Evolutionary conservation across 78 protist genomes (phyloP), one percentile per base, ranked within the genome.

Genomic region (Guillardia theta): DNA sequence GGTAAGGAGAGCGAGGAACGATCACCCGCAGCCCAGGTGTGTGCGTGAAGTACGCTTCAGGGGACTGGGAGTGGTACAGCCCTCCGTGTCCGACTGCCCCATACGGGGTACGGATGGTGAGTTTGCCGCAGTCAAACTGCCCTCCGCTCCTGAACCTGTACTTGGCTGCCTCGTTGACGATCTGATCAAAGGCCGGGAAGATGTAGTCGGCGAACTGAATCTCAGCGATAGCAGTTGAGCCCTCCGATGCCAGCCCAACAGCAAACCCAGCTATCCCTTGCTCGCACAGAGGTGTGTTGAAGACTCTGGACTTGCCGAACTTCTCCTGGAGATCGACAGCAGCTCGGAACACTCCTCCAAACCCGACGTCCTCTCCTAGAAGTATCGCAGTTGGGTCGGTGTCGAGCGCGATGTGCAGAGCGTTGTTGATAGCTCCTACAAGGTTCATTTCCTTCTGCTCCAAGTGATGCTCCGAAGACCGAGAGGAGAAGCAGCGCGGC

Each of bases 81-180:
- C 92, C 92, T 4, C 92, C 92, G 27, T 87, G 92, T 3, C 92
- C 92, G 15, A 87, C 77, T 9, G 99, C 98, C 46, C 98, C 97
- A 90, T 93, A 97, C 9, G 99, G 99, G 36, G 99, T 45, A 62
- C 99, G 97, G 88, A 98, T 36, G 21, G 98, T 97, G 39, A 98
- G 96, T 18, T 97, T 95, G 58, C 99, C 99, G 88, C 92, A 93
- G 93, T 98, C 88, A 46, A 97, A 98, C 92, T 70, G 83, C 48
- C 94, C 92, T 30, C 98, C 99, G 10, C 98, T 95, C 53, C 99
- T 95, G 96, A 98, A 98, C 48, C 99, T 96, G 95, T 96, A 97
- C 94, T 98, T 98, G 47, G 99, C 99, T 18, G 99, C 99, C 95
- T 98, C 99, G 95, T 99, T 99, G 62, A 97, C 98, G 94, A 98